Evolutionary conservation across 1,284 basidiomycete genomes (phyloP).

Genomic region (Irpex lacteus): DNA sequence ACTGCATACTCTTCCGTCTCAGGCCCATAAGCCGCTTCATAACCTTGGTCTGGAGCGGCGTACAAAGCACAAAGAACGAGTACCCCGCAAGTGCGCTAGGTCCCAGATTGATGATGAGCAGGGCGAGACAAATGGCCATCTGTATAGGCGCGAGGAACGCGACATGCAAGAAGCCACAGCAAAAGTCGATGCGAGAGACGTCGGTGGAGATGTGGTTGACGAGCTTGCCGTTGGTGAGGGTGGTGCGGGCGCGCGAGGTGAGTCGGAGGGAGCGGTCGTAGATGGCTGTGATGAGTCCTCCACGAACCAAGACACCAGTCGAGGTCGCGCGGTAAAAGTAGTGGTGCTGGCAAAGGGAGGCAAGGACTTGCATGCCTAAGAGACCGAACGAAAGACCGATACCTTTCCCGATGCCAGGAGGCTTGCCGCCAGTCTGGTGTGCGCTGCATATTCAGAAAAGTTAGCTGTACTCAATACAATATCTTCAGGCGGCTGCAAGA

Average conservation of each 20-base stretch:
- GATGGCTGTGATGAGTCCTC: slow-evolving; percentile 87
- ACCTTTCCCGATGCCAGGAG: slow-evolving; percentile 66
- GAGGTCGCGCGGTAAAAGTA: slow-evolving; percentile 77
- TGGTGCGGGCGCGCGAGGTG: slow-evolving; percentile 79
- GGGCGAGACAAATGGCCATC: slow-evolving; percentile 65
- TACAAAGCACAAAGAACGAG: slow-evolving; percentile 70
- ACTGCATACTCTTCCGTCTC: slow-evolving; percentile 79
- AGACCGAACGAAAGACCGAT: slow-evolving; percentile 76
- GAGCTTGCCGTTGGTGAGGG: slow-evolving; percentile 81
- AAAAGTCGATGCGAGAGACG: slow-evolving; percentile 89
- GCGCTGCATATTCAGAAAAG: slow-evolving; percentile 26
- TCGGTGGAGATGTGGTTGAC: slow-evolving; percentile 95
- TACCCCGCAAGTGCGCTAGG: slow-evolving; percentile 84
- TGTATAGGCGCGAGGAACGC: slow-evolving; percentile 76
- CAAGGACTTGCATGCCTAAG: slow-evolving; percentile 65
- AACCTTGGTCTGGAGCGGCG: slow-evolving; percentile 63
- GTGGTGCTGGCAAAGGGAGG: slow-evolving; percentile 74
- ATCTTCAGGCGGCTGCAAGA: no score
- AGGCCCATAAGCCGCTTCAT: slow-evolving; percentile 77
- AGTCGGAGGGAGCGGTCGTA: slow-evolving; percentile 80
- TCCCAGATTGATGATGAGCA: slow-evolving; percentile 72
- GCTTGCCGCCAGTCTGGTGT: slow-evolving; percentile 40
- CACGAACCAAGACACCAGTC: slow-evolving; percentile 79
- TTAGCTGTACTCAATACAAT: neutral
- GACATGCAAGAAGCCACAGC: slow-evolving; percentile 81